These are phyloP conservation scores for Neurospora sp. DNA, from an alignment of 2,329 filamentous ascomycete genomes.

Conservation along the genomic window DNA sequence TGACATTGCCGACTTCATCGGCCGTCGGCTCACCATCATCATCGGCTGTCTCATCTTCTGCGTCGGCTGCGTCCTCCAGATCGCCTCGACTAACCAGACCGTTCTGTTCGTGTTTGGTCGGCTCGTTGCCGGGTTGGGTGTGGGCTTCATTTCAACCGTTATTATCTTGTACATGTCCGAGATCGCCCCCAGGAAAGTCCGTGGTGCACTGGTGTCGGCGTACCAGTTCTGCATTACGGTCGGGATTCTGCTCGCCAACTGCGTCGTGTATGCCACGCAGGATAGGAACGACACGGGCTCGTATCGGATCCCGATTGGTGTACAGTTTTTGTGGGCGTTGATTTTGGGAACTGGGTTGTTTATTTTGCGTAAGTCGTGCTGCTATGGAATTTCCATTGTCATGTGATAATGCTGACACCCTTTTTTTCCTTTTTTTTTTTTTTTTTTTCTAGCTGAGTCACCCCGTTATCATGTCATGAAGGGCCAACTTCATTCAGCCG, in stretches of 20 bases:
- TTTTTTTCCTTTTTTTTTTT: not conserved
- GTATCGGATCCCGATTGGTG: constrained; percentile 61
- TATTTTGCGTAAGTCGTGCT: constrained; percentile 27
- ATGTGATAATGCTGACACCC: constrained; percentile 1
- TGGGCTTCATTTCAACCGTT: constrained; percentile 58
- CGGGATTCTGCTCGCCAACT: constrained; percentile 59
- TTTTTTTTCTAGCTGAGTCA: constrained; percentile 44
- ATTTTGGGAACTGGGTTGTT: constrained; percentile 29
- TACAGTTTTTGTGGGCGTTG: constrained; percentile 50
- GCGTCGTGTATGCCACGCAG: constrained; percentile 58
- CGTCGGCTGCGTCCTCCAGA: constrained; percentile 50
- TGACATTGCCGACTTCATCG: constrained; percentile 55
- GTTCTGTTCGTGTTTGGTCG: constrained; percentile 53
- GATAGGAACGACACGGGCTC: constrained; percentile 47
- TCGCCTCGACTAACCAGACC: constrained; percentile 39
- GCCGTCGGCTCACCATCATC: constrained; percentile 50
- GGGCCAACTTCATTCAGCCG: constrained; percentile 51
- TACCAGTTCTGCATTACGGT: constrained; percentile 74
- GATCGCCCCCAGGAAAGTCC: constrained; percentile 49
- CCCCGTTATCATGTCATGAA: constrained; percentile 65
- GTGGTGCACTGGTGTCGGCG: constrained; percentile 62
- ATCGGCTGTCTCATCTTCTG: constrained; percentile 50
- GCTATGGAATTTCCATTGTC: not conserved
- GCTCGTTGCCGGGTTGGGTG: constrained; percentile 54
- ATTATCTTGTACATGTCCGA: constrained; percentile 65